Percentiles rank a stretch among this genome's conserved stretches.
Conservation (phyloP, 768 basidiomycete species). For the Boletus vinaceobasis region DNA sequence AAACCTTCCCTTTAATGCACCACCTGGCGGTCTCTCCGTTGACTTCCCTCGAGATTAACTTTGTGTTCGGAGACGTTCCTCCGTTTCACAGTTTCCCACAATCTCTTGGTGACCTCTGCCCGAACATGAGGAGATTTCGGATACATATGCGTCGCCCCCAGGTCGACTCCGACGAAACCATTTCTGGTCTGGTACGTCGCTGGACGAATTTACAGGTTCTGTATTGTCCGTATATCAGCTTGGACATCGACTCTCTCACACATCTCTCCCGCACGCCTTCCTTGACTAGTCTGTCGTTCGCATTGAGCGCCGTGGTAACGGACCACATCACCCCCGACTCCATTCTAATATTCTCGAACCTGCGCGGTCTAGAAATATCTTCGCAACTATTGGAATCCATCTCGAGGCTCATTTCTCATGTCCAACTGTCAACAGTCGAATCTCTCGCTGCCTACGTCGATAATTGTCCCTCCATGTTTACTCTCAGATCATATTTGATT, state of each 20-base stretch:
- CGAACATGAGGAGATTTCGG: constrained; percentile 9
- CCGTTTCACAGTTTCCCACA: constrained; percentile 16
- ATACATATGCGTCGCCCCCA: constrained; percentile 18
- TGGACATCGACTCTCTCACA: constrained; percentile 12
- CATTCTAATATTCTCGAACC: constrained; percentile 2
- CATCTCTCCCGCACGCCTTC: constrained; percentile 16
- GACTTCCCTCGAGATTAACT: constrained; percentile 20
- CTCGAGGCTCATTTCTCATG: not conserved
- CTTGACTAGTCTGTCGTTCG: constrained; percentile 10
- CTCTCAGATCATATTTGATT: constrained; percentile 5
- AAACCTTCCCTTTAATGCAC: constrained; percentile 14
- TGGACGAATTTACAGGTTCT: constrained; percentile 17
- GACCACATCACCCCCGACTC: constrained; percentile 2
- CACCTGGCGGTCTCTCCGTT: constrained; percentile 12
- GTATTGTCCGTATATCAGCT: constrained; percentile 10
- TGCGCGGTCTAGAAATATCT: constrained; percentile 11
- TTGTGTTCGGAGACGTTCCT: constrained; percentile 17
- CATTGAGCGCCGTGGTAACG: not conserved
- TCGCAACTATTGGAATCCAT: constrained; percentile 4
- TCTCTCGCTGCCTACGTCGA: constrained; percentile 9
- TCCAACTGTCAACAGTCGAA: constrained; percentile 4
- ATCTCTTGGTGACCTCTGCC: constrained; percentile 17
- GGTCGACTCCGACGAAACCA: constrained; percentile 3
- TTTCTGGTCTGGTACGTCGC: constrained; percentile 12
- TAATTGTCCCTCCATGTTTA: constrained; percentile 5